Conservation (phyloP, 108 stramenopile genomes). For the Licmophora abbreviata region DNA sequence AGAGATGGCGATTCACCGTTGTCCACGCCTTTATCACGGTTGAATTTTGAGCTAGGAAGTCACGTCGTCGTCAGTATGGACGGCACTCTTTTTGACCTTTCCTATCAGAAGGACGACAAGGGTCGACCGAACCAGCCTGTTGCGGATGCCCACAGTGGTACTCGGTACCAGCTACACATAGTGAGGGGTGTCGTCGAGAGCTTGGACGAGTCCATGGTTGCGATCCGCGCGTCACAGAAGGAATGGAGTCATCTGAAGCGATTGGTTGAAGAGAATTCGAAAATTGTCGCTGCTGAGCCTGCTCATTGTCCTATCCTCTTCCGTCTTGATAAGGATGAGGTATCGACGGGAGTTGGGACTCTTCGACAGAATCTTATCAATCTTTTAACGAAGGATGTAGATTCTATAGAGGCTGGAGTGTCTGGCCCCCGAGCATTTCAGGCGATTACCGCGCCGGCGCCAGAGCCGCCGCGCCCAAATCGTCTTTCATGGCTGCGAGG, state of each 20-base stretch:
- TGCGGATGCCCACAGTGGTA: background rate
- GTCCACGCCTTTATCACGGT: slow-evolving; percentile 16
- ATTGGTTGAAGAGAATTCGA: slow-evolving; percentile 7
- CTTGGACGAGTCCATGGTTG: slow-evolving; percentile 23
- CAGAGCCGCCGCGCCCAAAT: background rate
- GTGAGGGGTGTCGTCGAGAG: slow-evolving; percentile 47
- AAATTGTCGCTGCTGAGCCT: background rate
- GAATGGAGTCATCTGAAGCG: slow-evolving; percentile 39
- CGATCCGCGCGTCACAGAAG: slow-evolving; percentile 29
- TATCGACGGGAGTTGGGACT: slow-evolving; percentile 43
- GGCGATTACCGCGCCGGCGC: background rate
- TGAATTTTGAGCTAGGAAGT: slow-evolving; percentile 33
- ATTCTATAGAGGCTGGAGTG: background rate
- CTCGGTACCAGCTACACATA: slow-evolving; percentile 50
- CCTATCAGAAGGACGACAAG: background rate
- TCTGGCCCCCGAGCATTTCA: background rate
- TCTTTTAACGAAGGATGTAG: slow-evolving; percentile 27
- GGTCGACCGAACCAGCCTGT: background rate
- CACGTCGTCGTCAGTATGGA: slow-evolving; percentile 73
- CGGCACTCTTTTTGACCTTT: slow-evolving; percentile 21
- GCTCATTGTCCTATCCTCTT: slow-evolving; percentile 24
- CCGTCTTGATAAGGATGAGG: slow-evolving; percentile 70
- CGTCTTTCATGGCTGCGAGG: slow-evolving; percentile 32
- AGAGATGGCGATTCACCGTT: slow-evolving; percentile 13
- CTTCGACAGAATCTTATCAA: slow-evolving; percentile 74